These are phyloP conservation scores for Crithidia sp. DNA, from an alignment of 208 protist genomes.

Conservation along the genomic window DNA sequence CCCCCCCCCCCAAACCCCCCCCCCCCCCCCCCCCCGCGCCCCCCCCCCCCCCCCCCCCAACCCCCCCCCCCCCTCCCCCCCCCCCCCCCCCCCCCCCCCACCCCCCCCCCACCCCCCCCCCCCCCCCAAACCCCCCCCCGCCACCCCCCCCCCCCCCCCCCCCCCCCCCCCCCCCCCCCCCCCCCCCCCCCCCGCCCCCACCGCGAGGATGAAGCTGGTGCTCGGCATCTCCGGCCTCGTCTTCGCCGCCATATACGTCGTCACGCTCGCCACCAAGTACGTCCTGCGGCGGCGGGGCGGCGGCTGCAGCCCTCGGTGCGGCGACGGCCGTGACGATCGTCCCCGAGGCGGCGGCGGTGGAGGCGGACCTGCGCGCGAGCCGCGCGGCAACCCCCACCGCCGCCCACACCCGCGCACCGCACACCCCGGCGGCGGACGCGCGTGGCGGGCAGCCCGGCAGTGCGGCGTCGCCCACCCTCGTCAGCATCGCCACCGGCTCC, in stretches of 20 bases:
- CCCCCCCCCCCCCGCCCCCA: too few relatives aligned
- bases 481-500: constrained; percentile 28
- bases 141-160: too few relatives aligned
- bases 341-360: constrained; percentile 20
- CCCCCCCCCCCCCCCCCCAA: too few relatives aligned
- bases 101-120: too few relatives aligned
- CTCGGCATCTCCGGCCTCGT: constrained; percentile 46
- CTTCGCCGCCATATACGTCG: constrained; percentile 41
- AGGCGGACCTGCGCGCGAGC: constrained; percentile 12
- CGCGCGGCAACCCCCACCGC: constrained; percentile 13
- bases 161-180: too few relatives aligned
- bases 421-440: neutral
- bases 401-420: constrained; percentile 7
- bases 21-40: too few relatives aligned
- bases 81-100: too few relatives aligned
- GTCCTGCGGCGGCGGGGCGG: constrained; percentile 15
- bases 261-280: constrained; percentile 25
- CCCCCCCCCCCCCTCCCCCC: too few relatives aligned
- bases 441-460: neutral
- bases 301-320: constrained; percentile 5
- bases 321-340: constrained; percentile 21
- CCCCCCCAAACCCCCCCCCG: too few relatives aligned
- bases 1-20: too few relatives aligned
- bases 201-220: constrained; percentile 34
- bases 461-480: constrained; percentile 12